Conservation (phyloP, 148 eudicot genomes). For the Rhododendron griersonianum region DNA sequence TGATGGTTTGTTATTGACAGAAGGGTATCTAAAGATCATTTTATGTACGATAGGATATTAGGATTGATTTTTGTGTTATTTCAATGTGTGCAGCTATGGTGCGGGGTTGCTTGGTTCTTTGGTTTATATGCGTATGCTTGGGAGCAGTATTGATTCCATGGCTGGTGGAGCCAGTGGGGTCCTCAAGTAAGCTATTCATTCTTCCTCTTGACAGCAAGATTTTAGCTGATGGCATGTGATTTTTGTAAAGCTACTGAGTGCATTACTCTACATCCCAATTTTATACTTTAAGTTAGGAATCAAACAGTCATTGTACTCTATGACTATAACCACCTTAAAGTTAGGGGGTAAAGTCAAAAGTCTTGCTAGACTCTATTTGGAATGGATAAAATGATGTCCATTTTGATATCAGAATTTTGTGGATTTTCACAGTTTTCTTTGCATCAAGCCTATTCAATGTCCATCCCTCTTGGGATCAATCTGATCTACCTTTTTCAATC, state of each 20-base stretch:
- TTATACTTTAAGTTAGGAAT: background rate
- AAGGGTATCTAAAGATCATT: background rate
- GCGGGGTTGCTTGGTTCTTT: constrained; percentile 92
- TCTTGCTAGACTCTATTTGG: background rate
- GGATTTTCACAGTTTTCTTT: background rate
- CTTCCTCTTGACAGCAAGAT: background rate
- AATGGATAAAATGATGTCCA: background rate
- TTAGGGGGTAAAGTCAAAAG: background rate
- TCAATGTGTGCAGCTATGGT: constrained; percentile 61
- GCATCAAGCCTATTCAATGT: background rate
- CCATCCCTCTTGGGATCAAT: background rate
- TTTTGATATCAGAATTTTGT: background rate
- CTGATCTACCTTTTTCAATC: background rate
- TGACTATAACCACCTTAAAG: background rate
- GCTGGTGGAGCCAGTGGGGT: constrained; percentile 71
- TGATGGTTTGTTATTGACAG: constrained; percentile 4
- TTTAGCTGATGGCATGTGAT: background rate
- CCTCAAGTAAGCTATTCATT: constrained; percentile 59
- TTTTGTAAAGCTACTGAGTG: background rate
- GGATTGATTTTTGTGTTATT: constrained; percentile 3
- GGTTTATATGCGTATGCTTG: constrained; percentile 90
- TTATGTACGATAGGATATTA: background rate
- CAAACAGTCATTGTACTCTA: background rate
- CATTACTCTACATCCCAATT: background rate
- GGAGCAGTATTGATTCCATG: constrained; percentile 83